phyloP scores from a whole-genome alignment of 1,284 basidiomycete genomes.

The Cutaneotrichosporon cavernicola region DNA sequence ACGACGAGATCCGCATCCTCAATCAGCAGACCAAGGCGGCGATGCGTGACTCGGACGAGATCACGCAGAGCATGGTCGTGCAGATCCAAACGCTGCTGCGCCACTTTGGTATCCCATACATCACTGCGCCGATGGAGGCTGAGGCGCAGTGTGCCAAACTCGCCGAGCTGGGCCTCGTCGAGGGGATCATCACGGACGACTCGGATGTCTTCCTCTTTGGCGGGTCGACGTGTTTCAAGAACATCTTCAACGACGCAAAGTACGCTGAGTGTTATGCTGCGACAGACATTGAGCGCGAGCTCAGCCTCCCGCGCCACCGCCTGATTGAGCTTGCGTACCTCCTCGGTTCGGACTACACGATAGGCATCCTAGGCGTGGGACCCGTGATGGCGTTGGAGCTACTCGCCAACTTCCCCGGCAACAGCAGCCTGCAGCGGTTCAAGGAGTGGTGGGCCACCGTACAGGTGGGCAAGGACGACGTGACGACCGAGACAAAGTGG shows the following conservation, averaged over 20 bases:
- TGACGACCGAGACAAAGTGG: constrained; percentile 72
- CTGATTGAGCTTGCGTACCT: constrained; percentile 89
- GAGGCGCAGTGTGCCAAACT: constrained; percentile 98
- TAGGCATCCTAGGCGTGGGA: constrained; percentile 91
- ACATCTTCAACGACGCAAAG: constrained; percentile 99
- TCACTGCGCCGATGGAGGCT: constrained; percentile 98
- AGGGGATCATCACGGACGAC: constrained; percentile 98
- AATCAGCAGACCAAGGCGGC: constrained; percentile 82
- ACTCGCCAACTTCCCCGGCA: constrained; percentile 82
- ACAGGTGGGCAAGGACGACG: constrained; percentile 82
- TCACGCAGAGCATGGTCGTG: constrained; percentile 88
- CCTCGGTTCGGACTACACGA: constrained; percentile 93
- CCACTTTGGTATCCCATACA: constrained; percentile 95
- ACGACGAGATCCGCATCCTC: constrained; percentile 80
- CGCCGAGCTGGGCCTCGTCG: constrained; percentile 77
- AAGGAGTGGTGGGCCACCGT: constrained; percentile 93
- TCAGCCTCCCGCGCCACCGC: constrained; percentile 81
- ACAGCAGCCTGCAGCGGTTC: constrained; percentile 78
- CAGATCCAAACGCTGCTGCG: constrained; percentile 94
- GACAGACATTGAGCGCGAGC: constrained; percentile 79
- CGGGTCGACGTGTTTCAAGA: constrained; percentile 88
- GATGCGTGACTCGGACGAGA: constrained; percentile 89
- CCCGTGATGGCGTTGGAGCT: constrained; percentile 97
- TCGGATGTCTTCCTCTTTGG: constrained; percentile 99
- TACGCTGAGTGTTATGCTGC: constrained; percentile 93